These are phyloP conservation scores for Hyaloscypha finlandica DNA, from an alignment of 495 filamentous ascomycete genomes.

Conservation along the genomic window DNA sequence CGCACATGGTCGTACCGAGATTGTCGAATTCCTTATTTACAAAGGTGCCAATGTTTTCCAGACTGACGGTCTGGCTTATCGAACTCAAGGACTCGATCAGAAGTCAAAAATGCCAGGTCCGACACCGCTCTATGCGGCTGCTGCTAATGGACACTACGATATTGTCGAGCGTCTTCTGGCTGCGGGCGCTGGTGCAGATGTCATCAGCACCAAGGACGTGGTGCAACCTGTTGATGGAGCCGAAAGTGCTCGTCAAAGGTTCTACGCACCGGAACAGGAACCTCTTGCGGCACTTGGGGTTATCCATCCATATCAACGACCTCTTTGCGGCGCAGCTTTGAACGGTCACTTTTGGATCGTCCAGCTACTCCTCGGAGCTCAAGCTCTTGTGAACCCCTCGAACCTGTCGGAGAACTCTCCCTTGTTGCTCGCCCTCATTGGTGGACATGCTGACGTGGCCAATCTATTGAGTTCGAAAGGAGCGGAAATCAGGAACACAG, in stretches of 20 bases:
- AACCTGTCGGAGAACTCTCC: neutral
- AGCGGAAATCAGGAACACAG: neutral
- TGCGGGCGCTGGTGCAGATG: neutral
- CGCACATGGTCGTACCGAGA: neutral
- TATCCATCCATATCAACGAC: neutral
- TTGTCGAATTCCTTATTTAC: neutral
- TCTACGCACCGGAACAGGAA: neutral
- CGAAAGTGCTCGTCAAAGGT: neutral
- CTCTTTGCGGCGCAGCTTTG: neutral
- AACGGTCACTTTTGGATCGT: neutral
- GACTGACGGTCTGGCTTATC: neutral
- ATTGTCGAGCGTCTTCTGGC: neutral
- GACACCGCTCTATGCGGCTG: neutral
- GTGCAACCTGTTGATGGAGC: neutral
- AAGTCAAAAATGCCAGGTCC: neutral
- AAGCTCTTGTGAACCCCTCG: neutral
- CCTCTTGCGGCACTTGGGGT: neutral
- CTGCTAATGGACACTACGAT: neutral
- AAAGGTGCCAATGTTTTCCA: slow-evolving; percentile 3
- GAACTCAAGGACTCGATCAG: neutral
- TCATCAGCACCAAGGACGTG: neutral
- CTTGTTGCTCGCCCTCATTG: neutral
- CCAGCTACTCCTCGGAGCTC: neutral
- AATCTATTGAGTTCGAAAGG: neutral
- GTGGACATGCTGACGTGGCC: neutral